A percentile compares a stretch with the other conserved stretches of the same genome.
Conservation (phyloP, 2,329 filamentous ascomycete genomes). For the Hymenoscyphus infarciens region DNA sequence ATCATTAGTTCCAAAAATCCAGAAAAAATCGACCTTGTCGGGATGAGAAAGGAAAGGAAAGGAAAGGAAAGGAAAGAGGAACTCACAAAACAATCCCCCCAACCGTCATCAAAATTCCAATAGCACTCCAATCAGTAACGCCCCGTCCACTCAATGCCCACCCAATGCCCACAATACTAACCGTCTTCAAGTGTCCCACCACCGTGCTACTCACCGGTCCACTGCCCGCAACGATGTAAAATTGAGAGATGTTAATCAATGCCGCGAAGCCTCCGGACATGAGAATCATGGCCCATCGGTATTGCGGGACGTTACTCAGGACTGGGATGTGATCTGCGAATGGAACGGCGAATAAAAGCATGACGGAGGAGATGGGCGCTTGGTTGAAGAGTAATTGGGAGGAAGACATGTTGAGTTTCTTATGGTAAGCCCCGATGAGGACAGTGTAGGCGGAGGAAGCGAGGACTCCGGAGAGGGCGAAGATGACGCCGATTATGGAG, state of each 20-base stretch:
- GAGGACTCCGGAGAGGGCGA: slow-evolving; percentile 58
- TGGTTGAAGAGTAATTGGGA: slow-evolving; percentile 44
- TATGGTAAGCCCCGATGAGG: slow-evolving; percentile 42
- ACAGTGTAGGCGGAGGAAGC: slow-evolving; percentile 37
- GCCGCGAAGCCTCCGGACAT: slow-evolving; percentile 41
- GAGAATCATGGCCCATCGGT: slow-evolving; percentile 38
- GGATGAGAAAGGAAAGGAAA: background rate
- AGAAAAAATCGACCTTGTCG: background rate
- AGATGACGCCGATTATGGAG: slow-evolving; percentile 53
- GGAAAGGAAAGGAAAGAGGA: background rate
- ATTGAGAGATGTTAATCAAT: slow-evolving; percentile 35
- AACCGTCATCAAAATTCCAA: slow-evolving; percentile 28
- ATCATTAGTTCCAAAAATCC: background rate
- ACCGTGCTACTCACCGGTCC: slow-evolving; percentile 41
- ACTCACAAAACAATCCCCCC: slow-evolving; percentile 28
- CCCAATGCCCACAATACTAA: slow-evolving; percentile 29
- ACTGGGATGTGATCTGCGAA: slow-evolving; percentile 39
- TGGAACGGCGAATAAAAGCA: slow-evolving; percentile 42
- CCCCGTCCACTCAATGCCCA: slow-evolving; percentile 26
- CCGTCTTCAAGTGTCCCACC: slow-evolving; percentile 42
- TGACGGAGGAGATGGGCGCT: slow-evolving; percentile 41
- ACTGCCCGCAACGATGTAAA: slow-evolving; percentile 35
- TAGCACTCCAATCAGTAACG: slow-evolving; percentile 24
- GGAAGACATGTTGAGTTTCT: slow-evolving; percentile 41
- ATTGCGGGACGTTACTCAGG: slow-evolving; percentile 34